Percentiles rank a stretch among this genome's conserved stretches.
phyloP scores from a whole-genome alignment of 2,329 filamentous ascomycete species.

The Fusarium nelsonii region DNA sequence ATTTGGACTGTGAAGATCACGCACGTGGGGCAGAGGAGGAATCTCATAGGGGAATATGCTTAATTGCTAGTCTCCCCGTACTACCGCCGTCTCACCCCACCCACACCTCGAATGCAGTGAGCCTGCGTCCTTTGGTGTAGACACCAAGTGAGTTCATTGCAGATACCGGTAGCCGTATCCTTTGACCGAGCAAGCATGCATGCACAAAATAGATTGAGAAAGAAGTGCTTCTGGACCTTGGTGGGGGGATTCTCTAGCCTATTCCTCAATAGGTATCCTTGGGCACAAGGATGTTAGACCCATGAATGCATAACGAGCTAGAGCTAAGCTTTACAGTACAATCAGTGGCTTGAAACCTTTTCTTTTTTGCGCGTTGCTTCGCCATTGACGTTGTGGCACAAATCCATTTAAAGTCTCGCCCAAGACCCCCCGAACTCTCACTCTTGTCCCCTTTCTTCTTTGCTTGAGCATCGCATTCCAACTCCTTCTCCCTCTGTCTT shows the following conservation, averaged over 20 bases:
- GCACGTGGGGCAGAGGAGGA: slow-evolving; percentile 31
- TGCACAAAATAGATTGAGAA: background rate
- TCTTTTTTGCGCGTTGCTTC: background rate
- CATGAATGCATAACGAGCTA: background rate
- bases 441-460: slow-evolving; percentile 1
- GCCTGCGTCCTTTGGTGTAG: slow-evolving; percentile 12
- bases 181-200: slow-evolving; percentile 37
- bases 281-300: background rate
- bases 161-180: slow-evolving; percentile 41
- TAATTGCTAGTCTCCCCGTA: slow-evolving; percentile 26
- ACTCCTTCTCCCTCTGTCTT: slow-evolving; percentile 1
- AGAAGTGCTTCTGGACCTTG: slow-evolving; percentile 21
- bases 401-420: slow-evolving; percentile 38
- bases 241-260: slow-evolving; percentile 19
- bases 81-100: background rate
- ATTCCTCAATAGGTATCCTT: background rate
- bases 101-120: background rate
- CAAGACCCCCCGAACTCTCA: slow-evolving; percentile 20
- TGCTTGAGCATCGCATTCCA: slow-evolving; percentile 36
- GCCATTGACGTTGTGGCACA: slow-evolving; percentile 1
- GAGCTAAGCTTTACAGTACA: background rate
- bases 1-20: background rate
- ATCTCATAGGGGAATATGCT: slow-evolving; percentile 40
- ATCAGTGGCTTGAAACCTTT: background rate
- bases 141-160: background rate